phyloP scores from a whole-genome alignment of 192 early-diverging fungal genomes.

The Coemansia sp. region DNA sequence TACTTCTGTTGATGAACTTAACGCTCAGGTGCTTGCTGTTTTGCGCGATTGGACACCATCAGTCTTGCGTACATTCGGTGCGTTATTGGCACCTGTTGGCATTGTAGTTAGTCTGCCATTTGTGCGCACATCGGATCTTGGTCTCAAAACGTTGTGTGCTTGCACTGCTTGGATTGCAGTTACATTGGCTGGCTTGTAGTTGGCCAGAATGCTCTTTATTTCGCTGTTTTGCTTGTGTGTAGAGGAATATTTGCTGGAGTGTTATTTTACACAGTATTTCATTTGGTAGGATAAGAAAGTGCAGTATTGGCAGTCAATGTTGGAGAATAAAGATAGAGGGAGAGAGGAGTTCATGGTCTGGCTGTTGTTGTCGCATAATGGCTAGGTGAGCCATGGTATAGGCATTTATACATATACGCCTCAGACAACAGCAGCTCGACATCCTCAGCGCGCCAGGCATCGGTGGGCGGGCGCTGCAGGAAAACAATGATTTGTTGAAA shows the following conservation, averaged over 20 bases:
- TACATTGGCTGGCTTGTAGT: slow-evolving; percentile 5
- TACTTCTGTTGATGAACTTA: slow-evolving; percentile 55
- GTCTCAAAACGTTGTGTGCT: slow-evolving; percentile 26
- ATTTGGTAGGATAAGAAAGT: too few relatives aligned
- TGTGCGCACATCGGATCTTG: slow-evolving; percentile 14
- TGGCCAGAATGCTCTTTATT: neutral
- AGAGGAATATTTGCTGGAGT: too few relatives aligned
- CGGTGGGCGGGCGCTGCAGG: slow-evolving; percentile 85
- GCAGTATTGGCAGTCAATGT: neutral
- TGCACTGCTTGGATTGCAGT: slow-evolving; percentile 26
- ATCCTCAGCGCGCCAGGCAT: slow-evolving; percentile 85
- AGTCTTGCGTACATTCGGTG: slow-evolving; percentile 13
- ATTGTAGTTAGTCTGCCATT: slow-evolving; percentile 22
- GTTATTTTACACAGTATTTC: too few relatives aligned
- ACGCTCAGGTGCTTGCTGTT: slow-evolving; percentile 16
- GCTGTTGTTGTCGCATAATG: slow-evolving; percentile 52
- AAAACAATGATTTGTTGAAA: slow-evolving; percentile 95
- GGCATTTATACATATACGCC: slow-evolving; percentile 95
- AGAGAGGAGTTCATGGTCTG: neutral
- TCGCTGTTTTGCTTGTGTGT: neutral
- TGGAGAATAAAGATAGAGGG: neutral
- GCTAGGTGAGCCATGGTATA: slow-evolving; percentile 89
- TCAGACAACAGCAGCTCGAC: slow-evolving; percentile 92
- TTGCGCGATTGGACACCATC: slow-evolving; percentile 34
- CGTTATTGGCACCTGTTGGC: slow-evolving; percentile 38